phyloP scores from a whole-genome alignment of 176 grass and related monocot genomes.

The Aegilops umbellulata region DNA sequence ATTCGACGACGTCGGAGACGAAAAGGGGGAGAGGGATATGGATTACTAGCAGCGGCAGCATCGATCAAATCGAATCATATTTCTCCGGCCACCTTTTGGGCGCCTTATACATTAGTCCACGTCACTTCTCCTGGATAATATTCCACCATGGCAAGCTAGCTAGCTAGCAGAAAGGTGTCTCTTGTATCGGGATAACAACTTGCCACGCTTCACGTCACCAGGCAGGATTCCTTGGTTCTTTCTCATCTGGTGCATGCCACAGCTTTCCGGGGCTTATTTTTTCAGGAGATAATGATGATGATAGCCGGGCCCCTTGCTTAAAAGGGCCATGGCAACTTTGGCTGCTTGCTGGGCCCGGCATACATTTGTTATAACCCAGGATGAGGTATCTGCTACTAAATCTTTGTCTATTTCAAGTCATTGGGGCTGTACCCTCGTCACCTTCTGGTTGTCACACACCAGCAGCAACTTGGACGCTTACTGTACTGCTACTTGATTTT shows the following conservation, averaged over 20 bases:
- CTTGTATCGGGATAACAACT: not conserved
- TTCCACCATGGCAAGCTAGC: conserved; percentile 14
- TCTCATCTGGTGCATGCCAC: conserved; percentile 21
- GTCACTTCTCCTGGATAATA: not conserved
- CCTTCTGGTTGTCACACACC: conserved; percentile 33
- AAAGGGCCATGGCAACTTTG: conserved; percentile 13
- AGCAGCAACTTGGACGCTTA: conserved; percentile 10
- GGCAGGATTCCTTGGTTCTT: conserved; percentile 25
- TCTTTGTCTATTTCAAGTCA: not conserved
- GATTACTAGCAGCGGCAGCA: not conserved
- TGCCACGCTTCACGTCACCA: not conserved
- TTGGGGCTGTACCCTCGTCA: conserved; percentile 11
- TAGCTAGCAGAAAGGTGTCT: not conserved
- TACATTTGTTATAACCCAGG: not conserved
- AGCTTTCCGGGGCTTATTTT: not conserved
- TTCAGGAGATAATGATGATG: not conserved
- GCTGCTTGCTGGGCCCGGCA: not conserved
- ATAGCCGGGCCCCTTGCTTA: not conserved
- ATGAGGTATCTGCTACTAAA: not conserved
- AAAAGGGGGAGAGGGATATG: not conserved
- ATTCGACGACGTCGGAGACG: not conserved
- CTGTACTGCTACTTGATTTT: conserved; percentile 9
- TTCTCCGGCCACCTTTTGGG: not conserved
- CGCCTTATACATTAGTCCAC: not conserved
- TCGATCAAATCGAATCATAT: conserved; percentile 20